Evolutionary conservation across 2,329 filamentous ascomycete species (phyloP), one percentile per base, ranked within the genome.

Genomic region (Thielaviopsis populi): DNA sequence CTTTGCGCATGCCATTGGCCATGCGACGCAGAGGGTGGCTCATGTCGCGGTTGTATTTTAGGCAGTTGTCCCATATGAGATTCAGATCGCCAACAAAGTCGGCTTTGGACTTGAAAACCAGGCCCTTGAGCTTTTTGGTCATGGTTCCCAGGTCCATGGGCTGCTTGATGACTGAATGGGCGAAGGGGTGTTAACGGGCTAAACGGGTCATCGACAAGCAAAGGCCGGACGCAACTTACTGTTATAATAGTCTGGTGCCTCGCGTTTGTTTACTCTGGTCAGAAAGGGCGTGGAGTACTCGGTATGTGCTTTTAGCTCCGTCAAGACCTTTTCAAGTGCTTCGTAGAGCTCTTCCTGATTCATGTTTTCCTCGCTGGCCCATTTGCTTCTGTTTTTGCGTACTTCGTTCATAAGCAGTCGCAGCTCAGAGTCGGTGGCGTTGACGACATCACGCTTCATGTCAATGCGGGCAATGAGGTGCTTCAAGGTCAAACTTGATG

Each of bases 281-380:
- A 99, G 75, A 70, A 99, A 99, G 1, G 94, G 91, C n/a, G 89
- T 90, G 1, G 94, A 96, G 74, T 96, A 95, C 74, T 99, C 94
- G 1, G 91, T 96, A 77, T 95, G 91, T 42, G 94, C 94, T 74
- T 97, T 97, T 64, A 99, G 83, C 73, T 97, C 92, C 71, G 91
- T 95, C 70, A 99, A 80, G 62, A 99, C 94, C 76, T 97, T 97
- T 73, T 99, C 94, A 15, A 94, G 80, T 11, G 94, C 90, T 76
- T 99, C 94, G 72, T 99, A 99, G 5, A 99, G 80, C 74, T 99
- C 94, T 74, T 99, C 94, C 74, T 99, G 94, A 66, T 94, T 92
- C 67, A 99, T 87, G 69, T 95, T 94, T 69, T 99, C 94, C 74
- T 97, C 94, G 73, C 88, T 97, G 2, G 94, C 92, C 94, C 94